phyloP scores from a whole-genome alignment of 352 stramenopile genomes.

The Phytophthora sojae region DNA sequence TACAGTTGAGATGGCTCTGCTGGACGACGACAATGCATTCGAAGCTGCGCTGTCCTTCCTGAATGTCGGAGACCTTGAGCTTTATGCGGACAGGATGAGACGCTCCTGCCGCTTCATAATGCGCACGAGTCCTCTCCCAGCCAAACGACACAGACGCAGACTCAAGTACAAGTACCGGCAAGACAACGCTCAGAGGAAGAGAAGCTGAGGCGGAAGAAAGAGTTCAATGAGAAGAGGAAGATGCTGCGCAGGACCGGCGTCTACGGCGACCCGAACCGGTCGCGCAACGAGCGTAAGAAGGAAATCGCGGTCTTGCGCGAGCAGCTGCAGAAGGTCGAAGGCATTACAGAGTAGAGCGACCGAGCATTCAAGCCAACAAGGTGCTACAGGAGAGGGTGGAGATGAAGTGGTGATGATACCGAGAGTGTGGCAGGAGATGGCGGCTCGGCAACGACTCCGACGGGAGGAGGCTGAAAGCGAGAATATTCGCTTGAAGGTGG shows the following conservation, averaged over 20 bases:
- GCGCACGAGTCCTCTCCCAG: background rate
- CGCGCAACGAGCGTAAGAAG: constrained; percentile 3
- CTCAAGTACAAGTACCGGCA: background rate
- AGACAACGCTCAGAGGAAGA: background rate
- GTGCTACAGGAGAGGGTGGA: background rate
- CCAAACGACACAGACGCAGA: background rate
- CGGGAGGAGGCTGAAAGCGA: constrained; percentile 1
- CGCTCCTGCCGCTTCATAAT: no score
- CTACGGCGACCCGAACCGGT: constrained; percentile 5
- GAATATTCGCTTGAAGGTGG: constrained; percentile 3
- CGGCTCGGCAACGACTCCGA: background rate
- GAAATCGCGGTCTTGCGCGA: constrained; percentile 3
- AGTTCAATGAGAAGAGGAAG: constrained; percentile 4
- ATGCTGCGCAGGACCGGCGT: background rate
- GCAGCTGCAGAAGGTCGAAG: constrained; percentile 2
- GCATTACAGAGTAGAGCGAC: background rate
- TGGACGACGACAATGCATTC: constrained; percentile 17
- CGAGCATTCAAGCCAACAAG: background rate
- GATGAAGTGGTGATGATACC: background rate
- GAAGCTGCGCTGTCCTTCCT: constrained; percentile 19
- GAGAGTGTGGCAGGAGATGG: constrained; percentile 5
- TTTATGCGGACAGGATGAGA: background rate
- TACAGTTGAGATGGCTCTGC: constrained; percentile 5
- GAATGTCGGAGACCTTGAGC: background rate
- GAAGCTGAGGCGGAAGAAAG: background rate